Conservation (phyloP, 1,284 basidiomycete genomes). For the Coniferiporia weirii region DNA sequence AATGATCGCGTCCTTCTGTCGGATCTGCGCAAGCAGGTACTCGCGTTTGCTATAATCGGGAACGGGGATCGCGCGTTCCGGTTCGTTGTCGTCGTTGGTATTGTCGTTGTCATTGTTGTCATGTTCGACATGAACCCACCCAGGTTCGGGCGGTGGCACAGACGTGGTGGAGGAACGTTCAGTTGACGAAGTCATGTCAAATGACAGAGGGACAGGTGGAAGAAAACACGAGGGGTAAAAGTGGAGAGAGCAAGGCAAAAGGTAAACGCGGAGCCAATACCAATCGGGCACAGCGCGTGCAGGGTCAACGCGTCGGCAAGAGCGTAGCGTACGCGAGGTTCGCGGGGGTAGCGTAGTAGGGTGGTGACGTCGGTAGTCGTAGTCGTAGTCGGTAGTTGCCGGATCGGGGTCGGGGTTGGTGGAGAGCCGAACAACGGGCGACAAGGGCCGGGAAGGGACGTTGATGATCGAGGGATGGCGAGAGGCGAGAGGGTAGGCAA, state of each 20-base stretch:
- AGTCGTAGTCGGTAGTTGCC: too few species aligned
- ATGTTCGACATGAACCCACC: not conserved
- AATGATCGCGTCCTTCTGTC: slow-evolving; percentile 78
- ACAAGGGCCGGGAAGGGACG: not conserved
- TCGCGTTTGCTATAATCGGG: slow-evolving; percentile 60
- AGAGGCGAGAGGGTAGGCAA: not conserved
- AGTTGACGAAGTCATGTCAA: too few species aligned
- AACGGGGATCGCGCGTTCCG: not conserved
- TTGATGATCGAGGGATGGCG: not conserved
- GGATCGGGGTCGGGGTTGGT: not conserved
- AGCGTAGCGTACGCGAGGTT: too few species aligned
- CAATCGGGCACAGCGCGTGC: too few species aligned
- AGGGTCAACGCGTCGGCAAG: too few species aligned
- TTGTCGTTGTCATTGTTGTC: not conserved
- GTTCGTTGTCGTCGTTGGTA: not conserved
- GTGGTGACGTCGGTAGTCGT: too few species aligned
- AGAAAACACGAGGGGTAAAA: too few species aligned
- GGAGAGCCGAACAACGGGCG: not conserved
- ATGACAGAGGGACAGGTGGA: too few species aligned
- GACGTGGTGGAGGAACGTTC: too few species aligned
- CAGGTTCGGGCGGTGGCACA: not conserved
- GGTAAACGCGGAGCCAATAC: too few species aligned
- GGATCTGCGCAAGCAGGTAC: slow-evolving; percentile 73
- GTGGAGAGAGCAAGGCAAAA: too few species aligned
- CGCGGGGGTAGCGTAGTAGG: too few species aligned